Evolutionary conservation across 495 filamentous ascomycete species (phyloP), one percentile per base, ranked within the genome.

Genomic region (Tetracladium setigerum): DNA sequence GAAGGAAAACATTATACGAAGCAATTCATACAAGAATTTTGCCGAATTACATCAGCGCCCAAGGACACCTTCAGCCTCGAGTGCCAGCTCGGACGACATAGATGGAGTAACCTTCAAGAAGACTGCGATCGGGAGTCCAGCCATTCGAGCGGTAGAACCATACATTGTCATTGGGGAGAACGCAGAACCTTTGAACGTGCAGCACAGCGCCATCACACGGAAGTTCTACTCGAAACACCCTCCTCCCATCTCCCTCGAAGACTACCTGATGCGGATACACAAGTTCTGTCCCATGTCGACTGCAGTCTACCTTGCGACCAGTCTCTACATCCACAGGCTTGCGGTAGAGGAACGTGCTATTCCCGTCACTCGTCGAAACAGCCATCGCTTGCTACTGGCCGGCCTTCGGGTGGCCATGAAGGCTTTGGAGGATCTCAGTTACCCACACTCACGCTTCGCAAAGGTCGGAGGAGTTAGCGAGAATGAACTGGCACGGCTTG

Each of bases 251-350:
- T 69, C 83, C 9, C 68, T 97, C 38, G 80, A 84, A 54, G 84
- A 94, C 39, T 98, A 98, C 62, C 73, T 96, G 15, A 65, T 80
- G 51, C 86, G 92, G 37, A 78, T 97, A 40, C 91, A 97, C 61
- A 74, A 71, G 32, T 97, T 82, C 62, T 98, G 92, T 54, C 91
- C 94, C 16, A 85, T 96, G 79, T 94, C 89, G n/a, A 91, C 92
- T 2, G 90, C 81, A 13, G 94, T 96, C 30, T 95, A 92, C 56
- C 80, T 98, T n/a, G 89, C 92, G 2, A 82, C 92, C 1, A 87
- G 87, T 38, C 67, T 83, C n/a, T 97, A 97, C 62, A 89, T 95
- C 43, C 83, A 88, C 56, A 76, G 79, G 41, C 76, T 97, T 34
- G 83, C 81, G 0, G 74, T 89, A 9, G 67, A 81, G 30, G 88